phyloP scores from a whole-genome alignment of 2,329 filamentous ascomycete genomes.

The Mycocentrospora acerina region DNA sequence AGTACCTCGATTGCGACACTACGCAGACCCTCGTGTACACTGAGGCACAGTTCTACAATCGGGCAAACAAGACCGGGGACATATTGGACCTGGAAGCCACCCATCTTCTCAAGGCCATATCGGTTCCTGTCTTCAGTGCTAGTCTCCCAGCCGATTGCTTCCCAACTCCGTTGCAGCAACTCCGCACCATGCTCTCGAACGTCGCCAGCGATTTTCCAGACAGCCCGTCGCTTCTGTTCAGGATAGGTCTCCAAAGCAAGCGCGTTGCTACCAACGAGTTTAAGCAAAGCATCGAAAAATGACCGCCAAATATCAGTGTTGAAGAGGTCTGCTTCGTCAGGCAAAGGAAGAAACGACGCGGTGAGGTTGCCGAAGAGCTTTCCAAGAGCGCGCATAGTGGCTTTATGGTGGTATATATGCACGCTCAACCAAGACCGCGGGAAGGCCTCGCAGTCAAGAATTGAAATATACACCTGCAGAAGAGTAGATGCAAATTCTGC shows the following conservation, averaged over 20 bases:
- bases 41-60: constrained; percentile 90
- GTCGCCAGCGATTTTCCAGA: constrained; percentile 99
- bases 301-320: constrained; percentile 92
- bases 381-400: constrained; percentile 81
- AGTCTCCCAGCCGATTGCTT: constrained; percentile 95
- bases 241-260: constrained; percentile 93
- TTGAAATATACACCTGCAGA: constrained; percentile 83
- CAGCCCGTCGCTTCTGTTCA: constrained; percentile 91
- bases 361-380: constrained; percentile 78
- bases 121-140: constrained; percentile 73
- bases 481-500: constrained; percentile 74
- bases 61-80: constrained; percentile 88
- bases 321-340: constrained; percentile 88
- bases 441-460: constrained; percentile 86
- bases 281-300: constrained; percentile 87
- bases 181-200: constrained; percentile 90
- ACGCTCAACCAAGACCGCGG: constrained; percentile 88
- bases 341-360: constrained; percentile 81
- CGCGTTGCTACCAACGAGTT: constrained; percentile 83
- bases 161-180: constrained; percentile 82
- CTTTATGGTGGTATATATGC: constrained; percentile 89
- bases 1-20: constrained; percentile 89
- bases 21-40: constrained; percentile 88
- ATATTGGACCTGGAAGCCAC: constrained; percentile 97
- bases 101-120: constrained; percentile 81